Conservation (phyloP, 768 basidiomycete species). For the Tricholoma sp. region DNA sequence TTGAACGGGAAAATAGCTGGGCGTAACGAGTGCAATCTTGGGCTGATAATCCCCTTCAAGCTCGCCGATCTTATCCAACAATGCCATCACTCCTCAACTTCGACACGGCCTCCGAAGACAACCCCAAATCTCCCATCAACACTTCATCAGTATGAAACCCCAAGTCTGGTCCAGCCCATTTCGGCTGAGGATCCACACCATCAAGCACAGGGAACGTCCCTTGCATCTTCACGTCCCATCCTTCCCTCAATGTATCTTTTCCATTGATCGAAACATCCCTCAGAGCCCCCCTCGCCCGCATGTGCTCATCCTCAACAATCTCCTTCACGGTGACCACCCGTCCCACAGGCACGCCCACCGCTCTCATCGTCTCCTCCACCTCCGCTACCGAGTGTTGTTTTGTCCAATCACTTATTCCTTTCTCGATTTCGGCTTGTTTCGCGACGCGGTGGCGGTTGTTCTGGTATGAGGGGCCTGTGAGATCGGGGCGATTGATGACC, state of each 20-base stretch:
- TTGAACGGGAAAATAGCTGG: no score
- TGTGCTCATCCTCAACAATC: conserved; percentile 53
- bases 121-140: conserved; percentile 36
- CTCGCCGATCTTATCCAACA: conserved; percentile 30
- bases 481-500: conserved; percentile 52
- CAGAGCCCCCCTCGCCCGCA: conserved; percentile 48
- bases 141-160: conserved; percentile 54
- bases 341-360: conserved; percentile 58
- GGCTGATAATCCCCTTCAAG: no score
- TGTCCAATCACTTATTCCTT: conserved; percentile 60
- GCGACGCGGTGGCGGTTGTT: conserved; percentile 60
- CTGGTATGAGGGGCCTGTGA: conserved; percentile 48
- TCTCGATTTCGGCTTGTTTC: conserved; percentile 59
- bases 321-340: conserved; percentile 60
- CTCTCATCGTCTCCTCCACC: conserved; percentile 43
- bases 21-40: no score
- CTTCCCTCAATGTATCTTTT: conserved; percentile 23
- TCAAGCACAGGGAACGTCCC: conserved; percentile 60
- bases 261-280: conserved; percentile 52
- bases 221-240: conserved; percentile 67
- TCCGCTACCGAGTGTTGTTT: conserved; percentile 43
- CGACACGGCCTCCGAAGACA: conserved; percentile 31
- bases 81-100: conserved; percentile 36
- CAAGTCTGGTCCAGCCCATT: conserved; percentile 68
- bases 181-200: conserved; percentile 50